phyloP scores from a whole-genome alignment of 345 rosid genomes.

The Murraya koenigii region DNA sequence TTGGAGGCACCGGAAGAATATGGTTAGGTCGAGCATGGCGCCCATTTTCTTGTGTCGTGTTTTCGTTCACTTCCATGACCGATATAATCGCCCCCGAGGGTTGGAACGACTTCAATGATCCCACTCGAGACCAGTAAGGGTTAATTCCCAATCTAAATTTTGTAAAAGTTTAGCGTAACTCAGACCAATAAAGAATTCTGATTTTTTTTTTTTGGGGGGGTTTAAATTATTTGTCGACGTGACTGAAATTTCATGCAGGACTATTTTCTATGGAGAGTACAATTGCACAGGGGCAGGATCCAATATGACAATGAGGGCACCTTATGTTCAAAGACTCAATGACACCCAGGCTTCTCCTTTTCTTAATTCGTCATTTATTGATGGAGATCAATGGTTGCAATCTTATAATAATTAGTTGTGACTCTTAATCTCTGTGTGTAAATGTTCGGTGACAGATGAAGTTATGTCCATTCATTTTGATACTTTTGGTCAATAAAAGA shows the following conservation, averaged over 20 bases:
- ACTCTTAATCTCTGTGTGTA: background rate
- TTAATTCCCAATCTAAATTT: background rate
- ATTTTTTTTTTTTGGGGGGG: background rate
- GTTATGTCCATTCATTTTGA: background rate
- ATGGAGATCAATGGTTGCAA: slow-evolving; percentile 79
- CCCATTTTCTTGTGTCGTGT: slow-evolving; percentile 76
- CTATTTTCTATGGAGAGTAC: slow-evolving; percentile 67
- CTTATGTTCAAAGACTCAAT: slow-evolving; percentile 63
- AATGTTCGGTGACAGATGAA: background rate
- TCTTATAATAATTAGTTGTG: slow-evolving; percentile 6
- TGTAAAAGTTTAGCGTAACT: background rate
- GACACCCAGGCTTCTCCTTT: slow-evolving; percentile 59
- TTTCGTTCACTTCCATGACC: slow-evolving; percentile 56
- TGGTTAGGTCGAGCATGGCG: slow-evolving; percentile 97
- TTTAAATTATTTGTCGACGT: too few relatives aligned
- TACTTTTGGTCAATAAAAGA: background rate
- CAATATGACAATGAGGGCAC: slow-evolving; percentile 43
- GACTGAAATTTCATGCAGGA: slow-evolving; percentile 39
- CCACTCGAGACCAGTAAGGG: slow-evolving; percentile 66
- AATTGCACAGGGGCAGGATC: slow-evolving; percentile 80
- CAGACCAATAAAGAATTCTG: background rate
- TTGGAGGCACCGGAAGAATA: slow-evolving; percentile 81
- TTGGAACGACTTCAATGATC: slow-evolving; percentile 87
- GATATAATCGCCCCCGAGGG: slow-evolving; percentile 84
- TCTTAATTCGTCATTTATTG: slow-evolving; percentile 52